These are phyloP conservation scores for Pulveroboletus sp. DNA, from an alignment of 768 basidiomycete genomes.

Conservation along the genomic window DNA sequence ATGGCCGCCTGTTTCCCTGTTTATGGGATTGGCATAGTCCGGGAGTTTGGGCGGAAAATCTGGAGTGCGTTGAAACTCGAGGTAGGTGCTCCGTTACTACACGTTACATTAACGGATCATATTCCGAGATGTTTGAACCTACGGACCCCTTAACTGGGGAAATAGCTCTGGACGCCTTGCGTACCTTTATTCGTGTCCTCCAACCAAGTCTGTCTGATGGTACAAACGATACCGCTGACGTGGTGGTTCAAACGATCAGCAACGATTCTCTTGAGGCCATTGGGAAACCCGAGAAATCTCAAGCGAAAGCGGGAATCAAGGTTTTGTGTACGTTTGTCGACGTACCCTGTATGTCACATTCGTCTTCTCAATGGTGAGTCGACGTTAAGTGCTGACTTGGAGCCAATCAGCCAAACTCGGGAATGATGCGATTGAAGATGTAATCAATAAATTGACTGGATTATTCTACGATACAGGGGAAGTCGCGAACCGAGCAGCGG, in stretches of 20 bases:
- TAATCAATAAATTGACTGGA: constrained; percentile 68
- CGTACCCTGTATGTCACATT: constrained; percentile 64
- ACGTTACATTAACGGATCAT: neutral
- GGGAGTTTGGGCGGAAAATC: constrained; percentile 64
- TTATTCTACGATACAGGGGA: constrained; percentile 74
- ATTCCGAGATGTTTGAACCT: constrained; percentile 82
- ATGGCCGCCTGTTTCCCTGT: constrained; percentile 75
- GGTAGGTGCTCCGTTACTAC: constrained; percentile 36
- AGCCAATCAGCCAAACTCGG: constrained; percentile 56
- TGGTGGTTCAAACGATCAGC: constrained; percentile 69
- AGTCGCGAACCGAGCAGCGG: constrained; percentile 56
- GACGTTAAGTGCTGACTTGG: constrained; percentile 2
- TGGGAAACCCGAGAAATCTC: constrained; percentile 89
- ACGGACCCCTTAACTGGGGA: constrained; percentile 72
- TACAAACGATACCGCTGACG: constrained; percentile 37
- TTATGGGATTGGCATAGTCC: constrained; percentile 65
- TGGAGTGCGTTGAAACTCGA: constrained; percentile 92
- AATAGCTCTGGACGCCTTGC: constrained; percentile 65
- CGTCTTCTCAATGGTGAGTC: neutral
- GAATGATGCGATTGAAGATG: constrained; percentile 60
- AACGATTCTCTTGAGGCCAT: constrained; percentile 77
- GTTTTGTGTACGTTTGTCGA: constrained; percentile 71
- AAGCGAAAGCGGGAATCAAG: constrained; percentile 84
- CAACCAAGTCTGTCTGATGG: constrained; percentile 44
- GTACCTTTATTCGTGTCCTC: constrained; percentile 70